Evolutionary conservation across 1,284 basidiomycete species (phyloP).

Genomic region (Boletus nobilissimus): DNA sequence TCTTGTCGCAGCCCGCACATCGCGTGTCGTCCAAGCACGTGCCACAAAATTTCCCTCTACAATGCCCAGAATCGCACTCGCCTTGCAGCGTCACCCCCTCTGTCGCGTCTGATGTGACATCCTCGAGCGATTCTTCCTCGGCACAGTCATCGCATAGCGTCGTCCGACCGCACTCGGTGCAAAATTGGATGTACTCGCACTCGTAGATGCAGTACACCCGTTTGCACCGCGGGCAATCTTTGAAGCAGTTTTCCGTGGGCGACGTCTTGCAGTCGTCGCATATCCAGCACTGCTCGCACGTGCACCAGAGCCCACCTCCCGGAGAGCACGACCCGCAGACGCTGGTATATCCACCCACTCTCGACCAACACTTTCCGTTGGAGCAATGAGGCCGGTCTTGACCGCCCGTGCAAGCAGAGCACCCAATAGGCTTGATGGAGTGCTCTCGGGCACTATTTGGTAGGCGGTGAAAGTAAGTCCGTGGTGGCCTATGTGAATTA

Average conservation of each 20-base stretch:
- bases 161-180: slow-evolving; percentile 32
- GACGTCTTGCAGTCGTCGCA: slow-evolving; percentile 38
- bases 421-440: slow-evolving; percentile 29
- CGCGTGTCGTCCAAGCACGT: slow-evolving; percentile 20
- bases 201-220: slow-evolving; percentile 30
- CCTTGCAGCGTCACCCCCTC: slow-evolving; percentile 31
- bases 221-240: slow-evolving; percentile 31
- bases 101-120: neutral
- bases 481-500: neutral
- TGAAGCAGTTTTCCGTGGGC: slow-evolving; percentile 23
- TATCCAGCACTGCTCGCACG: slow-evolving; percentile 36
- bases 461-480: neutral
- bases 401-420: slow-evolving; percentile 18
- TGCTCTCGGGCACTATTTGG: slow-evolving; percentile 26
- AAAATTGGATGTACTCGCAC: slow-evolving; percentile 40
- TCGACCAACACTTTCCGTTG: slow-evolving; percentile 38
- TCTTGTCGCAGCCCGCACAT: slow-evolving; percentile 29
- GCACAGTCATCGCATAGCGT: slow-evolving; percentile 38
- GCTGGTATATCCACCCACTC: slow-evolving; percentile 20
- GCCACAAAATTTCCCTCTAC: slow-evolving; percentile 29
- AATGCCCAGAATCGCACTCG: slow-evolving; percentile 13
- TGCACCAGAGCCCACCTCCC: slow-evolving; percentile 35
- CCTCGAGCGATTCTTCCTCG: slow-evolving; percentile 35
- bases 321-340: slow-evolving; percentile 35
- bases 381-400: slow-evolving; percentile 28